Evolutionary conservation across 1,139 yeast genomes (phyloP), one percentile per base, ranked within the genome.

Genomic region (Protomyces arabidopsidicola): DNA sequence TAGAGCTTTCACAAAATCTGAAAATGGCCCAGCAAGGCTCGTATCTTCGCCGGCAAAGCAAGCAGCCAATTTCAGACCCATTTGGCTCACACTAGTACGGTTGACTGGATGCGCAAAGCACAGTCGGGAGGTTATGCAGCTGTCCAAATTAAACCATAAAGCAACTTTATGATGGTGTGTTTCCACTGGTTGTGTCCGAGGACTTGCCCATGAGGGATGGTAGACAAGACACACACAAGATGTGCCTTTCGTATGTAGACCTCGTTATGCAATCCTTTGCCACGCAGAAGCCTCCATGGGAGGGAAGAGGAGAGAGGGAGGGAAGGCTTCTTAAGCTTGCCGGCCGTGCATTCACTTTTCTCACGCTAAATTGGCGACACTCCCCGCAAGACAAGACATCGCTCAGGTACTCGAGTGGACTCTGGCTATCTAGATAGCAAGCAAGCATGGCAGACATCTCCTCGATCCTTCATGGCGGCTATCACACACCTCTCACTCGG

Each of bases 401-500:
- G 12, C 12, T 27, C 31, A 27, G 6, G 31, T 27, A 27, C 31
- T 3, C 4, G 31, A 24, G 5, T 24, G 27, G 3, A 24, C 1
- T 24, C 27, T 24, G 27, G 27, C 1, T 27, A 27, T 27, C 31
- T 27, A 5, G 9, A 9, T 2, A 18, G 20, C 48, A 42, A 5
- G 5, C 4, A n/a, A 16, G 34, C 27, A 58, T 58, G 62, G 45
- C 45, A 18, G 65, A 58, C 52, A 53, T 63, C 22, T 58, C 57
- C 18, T 63, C 65, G 8, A 54, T 63, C 24, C 52, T 63, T 31
- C 65, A 63, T 42, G 60, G 63, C 39, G 65, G 98, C 2, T 93
- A 91, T 77, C 87, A 88, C 75, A 96, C 91, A 72, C 95, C 97
- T 1, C 79, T 93, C 65, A 74, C 91, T 22, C 82, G 98, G 70